Percentiles rank a stretch among this genome's conserved stretches.
phyloP scores from a whole-genome alignment of 164 flowering plant species.

The Warburgia ugandensis region DNA sequence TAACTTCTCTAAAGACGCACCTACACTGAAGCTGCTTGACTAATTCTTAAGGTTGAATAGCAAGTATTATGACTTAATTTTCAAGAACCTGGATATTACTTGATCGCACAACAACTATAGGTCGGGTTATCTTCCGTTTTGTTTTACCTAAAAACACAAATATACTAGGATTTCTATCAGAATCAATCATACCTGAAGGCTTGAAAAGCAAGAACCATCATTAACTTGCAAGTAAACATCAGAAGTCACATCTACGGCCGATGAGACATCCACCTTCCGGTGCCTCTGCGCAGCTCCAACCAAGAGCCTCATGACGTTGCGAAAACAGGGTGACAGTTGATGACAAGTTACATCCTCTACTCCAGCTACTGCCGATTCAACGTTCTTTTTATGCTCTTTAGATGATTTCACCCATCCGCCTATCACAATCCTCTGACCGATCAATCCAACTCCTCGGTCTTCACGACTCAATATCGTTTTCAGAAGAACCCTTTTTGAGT shows the following conservation, averaged over 20 bases:
- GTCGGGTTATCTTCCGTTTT: not conserved
- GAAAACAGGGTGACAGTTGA: constrained; percentile 42
- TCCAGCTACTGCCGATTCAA: too few relatives aligned
- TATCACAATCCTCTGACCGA: constrained; percentile 54
- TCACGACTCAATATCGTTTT: constrained; percentile 38
- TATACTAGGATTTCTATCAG: not conserved
- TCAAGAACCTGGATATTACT: not conserved
- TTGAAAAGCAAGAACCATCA: constrained; percentile 76
- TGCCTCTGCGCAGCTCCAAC: constrained; percentile 12
- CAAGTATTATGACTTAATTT: too few relatives aligned
- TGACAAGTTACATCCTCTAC: constrained; percentile 42
- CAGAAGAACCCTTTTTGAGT: constrained; percentile 60
- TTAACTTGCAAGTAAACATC: constrained; percentile 44
- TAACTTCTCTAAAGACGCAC: not conserved
- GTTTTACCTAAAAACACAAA: not conserved
- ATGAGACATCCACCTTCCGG: constrained; percentile 22
- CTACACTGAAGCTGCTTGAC: not conserved
- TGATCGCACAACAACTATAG: not conserved
- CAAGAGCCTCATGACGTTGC: constrained; percentile 39
- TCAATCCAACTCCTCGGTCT: constrained; percentile 50
- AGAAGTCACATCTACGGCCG: constrained; percentile 32
- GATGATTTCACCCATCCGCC: constrained; percentile 95
- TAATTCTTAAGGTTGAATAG: too few relatives aligned
- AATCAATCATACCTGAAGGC: constrained; percentile 54
- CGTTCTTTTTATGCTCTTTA: too few relatives aligned